These are phyloP conservation scores for Trichothecium roseum DNA, from an alignment of 2,329 filamentous ascomycete species.

Conservation along the genomic window DNA sequence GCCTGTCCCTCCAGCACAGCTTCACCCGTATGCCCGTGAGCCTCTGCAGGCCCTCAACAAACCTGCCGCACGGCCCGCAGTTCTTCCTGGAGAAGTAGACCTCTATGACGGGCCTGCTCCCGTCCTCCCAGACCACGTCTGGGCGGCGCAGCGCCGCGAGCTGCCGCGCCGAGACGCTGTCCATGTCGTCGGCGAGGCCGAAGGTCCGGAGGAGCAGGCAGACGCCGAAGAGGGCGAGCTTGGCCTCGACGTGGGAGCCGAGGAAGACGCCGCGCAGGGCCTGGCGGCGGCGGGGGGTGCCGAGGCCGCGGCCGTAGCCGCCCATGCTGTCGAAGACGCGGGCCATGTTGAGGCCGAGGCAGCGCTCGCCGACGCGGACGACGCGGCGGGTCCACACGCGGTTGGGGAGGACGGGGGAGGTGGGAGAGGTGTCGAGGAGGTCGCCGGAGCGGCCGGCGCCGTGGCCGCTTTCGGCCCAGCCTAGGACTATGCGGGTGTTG, in stretches of 20 bases:
- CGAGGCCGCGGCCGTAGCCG: not conserved
- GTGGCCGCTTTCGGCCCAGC: constrained; percentile 23
- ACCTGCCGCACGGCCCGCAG: constrained; percentile 16
- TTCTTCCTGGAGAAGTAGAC: constrained; percentile 23
- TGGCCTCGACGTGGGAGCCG: constrained; percentile 28
- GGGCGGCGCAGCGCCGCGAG: constrained; percentile 11
- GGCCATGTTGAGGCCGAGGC: constrained; percentile 17
- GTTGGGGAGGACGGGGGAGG: constrained; percentile 16
- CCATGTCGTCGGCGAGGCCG: constrained; percentile 11
- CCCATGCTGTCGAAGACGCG: constrained; percentile 16
- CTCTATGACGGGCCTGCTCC: constrained; percentile 17
- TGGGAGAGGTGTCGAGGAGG: constrained; percentile 11
- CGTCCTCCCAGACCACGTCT: constrained; percentile 13
- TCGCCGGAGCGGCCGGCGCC: constrained; percentile 17
- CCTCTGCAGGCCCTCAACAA: constrained; percentile 13
- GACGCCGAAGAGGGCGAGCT: constrained; percentile 23
- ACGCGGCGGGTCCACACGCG: constrained; percentile 18
- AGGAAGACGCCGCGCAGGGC: constrained; percentile 15
- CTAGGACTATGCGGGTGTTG: constrained; percentile 15
- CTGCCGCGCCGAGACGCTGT: constrained; percentile 10
- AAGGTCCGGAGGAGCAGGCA: constrained; percentile 16
- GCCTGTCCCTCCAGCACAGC: constrained; percentile 16
- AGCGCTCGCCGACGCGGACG: constrained; percentile 14
- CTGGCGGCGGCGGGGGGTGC: not conserved
- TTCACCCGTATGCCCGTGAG: constrained; percentile 16